Evolutionary conservation across 2,329 filamentous ascomycete species (phyloP), one percentile per base, ranked within the genome.

Genomic region (Calonectria montana): DNA sequence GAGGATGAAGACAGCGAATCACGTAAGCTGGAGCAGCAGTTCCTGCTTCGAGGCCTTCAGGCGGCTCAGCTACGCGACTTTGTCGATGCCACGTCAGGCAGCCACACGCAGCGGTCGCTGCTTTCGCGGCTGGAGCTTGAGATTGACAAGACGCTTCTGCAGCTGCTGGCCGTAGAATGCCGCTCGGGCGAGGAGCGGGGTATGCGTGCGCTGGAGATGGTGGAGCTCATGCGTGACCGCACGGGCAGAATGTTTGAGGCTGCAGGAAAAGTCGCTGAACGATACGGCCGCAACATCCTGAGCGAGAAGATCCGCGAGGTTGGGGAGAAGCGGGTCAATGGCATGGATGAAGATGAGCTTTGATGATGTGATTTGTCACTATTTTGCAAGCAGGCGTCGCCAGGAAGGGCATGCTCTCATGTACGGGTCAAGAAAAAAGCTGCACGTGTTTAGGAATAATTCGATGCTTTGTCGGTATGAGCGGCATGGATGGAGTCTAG

Each of bases 161-260:
- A 98, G 86, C 89, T 98, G 81, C 87, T 99, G 80, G 96, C 94
- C 2, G 87, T 93, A 8, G 97, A 98, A 86, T 99, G 97, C 82
- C 91, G 95, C 71, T 94, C 97, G 76, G 95, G 95, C 53, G 97
- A 99, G 82, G 96, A 98, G 74, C 89, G 94, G 35, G 96, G 96
- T 7, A 98, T 98, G 95, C 95, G 96, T 76, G 96, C 96, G 0
- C 86, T 99, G 41, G 97, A 99, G 84, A 90, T 98, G 79, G 97
- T 97, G 35, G 88, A 90, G 73, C 87, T 99, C 79, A 94, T 99
- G 92, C 90, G 90, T 53, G 96, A 98, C 84, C 88, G 91, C 55
- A 94, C 91, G 72, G 96, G 96, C 21, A 93, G 94, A 82, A 98
- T 98, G 94, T 84, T 98, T 70, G 95, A 98, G 82, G 94, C 96